These are phyloP conservation scores for Penicillium psychrofluorescens DNA, from an alignment of 495 filamentous ascomycete species.

Conservation along the genomic window DNA sequence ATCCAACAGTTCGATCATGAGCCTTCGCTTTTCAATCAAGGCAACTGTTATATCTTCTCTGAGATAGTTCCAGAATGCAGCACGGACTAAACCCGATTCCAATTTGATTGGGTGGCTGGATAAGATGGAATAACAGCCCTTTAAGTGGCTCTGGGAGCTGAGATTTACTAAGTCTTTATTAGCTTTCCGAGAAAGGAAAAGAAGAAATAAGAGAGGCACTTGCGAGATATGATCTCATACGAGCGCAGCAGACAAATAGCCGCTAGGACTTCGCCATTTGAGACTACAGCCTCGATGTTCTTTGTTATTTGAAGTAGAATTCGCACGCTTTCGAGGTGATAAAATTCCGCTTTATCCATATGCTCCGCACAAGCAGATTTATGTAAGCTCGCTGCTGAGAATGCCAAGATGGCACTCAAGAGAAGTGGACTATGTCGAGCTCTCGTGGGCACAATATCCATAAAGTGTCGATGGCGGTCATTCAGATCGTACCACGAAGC, in stretches of 20 bases:
- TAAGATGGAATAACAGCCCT: slow-evolving; percentile 21
- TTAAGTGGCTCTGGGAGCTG: slow-evolving; percentile 16
- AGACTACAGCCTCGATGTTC: slow-evolving; percentile 5
- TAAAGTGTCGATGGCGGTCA: slow-evolving; percentile 19
- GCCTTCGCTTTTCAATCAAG: slow-evolving; percentile 18
- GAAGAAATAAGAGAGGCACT: not conserved
- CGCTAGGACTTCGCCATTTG: slow-evolving; percentile 20
- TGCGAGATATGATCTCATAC: slow-evolving; percentile 29
- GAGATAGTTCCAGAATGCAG: slow-evolving; percentile 34
- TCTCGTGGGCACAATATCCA: slow-evolving; percentile 16
- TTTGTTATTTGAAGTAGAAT: slow-evolving; percentile 7
- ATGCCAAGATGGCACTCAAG: slow-evolving; percentile 28
- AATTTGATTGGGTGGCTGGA: slow-evolving; percentile 7
- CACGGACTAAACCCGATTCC: slow-evolving; percentile 14
- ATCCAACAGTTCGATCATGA: slow-evolving; percentile 22
- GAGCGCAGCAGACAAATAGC: slow-evolving; percentile 30
- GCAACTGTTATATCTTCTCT: slow-evolving; percentile 32
- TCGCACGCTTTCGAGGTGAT: slow-evolving; percentile 16
- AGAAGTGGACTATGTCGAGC: slow-evolving; percentile 23
- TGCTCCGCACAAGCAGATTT: slow-evolving; percentile 3
- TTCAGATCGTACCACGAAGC: slow-evolving; percentile 34
- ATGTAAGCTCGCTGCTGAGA: slow-evolving; percentile 18
- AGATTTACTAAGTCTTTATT: slow-evolving; percentile 6
- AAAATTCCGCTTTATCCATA: slow-evolving; percentile 11
- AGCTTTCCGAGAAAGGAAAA: too few relatives aligned